Evolutionary conservation across 2,329 filamentous ascomycete genomes (phyloP), one percentile per base, ranked within the genome.

Genomic region (Pseudogymnoascus sp.): DNA sequence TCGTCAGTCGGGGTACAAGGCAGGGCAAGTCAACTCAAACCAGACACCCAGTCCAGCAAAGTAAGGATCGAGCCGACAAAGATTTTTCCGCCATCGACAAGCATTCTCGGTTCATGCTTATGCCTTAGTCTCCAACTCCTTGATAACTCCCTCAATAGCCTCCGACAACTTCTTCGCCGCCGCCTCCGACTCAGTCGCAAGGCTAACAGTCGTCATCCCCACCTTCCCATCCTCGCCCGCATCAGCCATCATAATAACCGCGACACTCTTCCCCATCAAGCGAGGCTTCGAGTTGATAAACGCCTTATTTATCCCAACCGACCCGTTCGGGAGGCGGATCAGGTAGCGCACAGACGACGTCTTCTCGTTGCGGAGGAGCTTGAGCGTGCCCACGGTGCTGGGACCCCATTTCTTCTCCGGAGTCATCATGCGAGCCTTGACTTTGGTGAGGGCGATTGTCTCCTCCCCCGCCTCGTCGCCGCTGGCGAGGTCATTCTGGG

Each of bases 271-370:
- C 56, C 73, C 79, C 29, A 82, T 80, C 6, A 80, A 77, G 70
- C 83, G 83, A 77, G 92, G 93, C 4, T 79, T 78, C 61, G 86
- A 75, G n/a, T 81, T 77, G 1, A 84, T 77, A 35, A 90, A 75
- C 59, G 93, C 74, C 68, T 87, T 84, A 76, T 96, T 96, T 70
- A 96, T 77, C 3, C 88, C 82, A 56, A 93, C 79, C 40, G 88
- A 83, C 15, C 91, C 91, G 66, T 86, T 83, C 0, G 90, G 0
- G 82, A 85, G 31, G 81, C 77, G 89, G 89, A 96, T 1, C 81
- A 79, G 61, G 78, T 83, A 70, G 81, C 79, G n/a, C 75, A 37
- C 31, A 0, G 31, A 76, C 69, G 80, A 81, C 60, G 73, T 69
- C 71, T 77, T 77, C 61, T 75, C 77, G 42, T 75, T 77, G 23